These are phyloP conservation scores for Cyberlindnera mrakii DNA, from an alignment of 805 yeast species.

Conservation along the genomic window DNA sequence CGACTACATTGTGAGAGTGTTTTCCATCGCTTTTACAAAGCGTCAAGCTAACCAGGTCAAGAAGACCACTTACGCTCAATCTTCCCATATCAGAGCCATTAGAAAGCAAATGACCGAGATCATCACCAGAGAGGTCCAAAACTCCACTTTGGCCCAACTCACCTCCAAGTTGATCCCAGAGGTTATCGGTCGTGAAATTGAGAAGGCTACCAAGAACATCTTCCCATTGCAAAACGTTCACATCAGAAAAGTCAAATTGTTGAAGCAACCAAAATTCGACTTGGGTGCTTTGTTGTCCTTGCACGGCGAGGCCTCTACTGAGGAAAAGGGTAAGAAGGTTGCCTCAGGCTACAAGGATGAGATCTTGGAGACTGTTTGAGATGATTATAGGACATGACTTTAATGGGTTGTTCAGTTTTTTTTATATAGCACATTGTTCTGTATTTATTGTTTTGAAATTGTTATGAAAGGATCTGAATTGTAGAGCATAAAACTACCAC, in stretches of 20 bases:
- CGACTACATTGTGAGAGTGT: conserved; percentile 93
- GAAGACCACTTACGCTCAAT: conserved; percentile 97
- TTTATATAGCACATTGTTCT: not conserved
- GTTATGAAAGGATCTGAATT: not conserved
- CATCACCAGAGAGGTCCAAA: conserved; percentile 93
- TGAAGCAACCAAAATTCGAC: conserved; percentile 98
- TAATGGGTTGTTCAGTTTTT: not conserved
- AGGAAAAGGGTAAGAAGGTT: conserved; percentile 97
- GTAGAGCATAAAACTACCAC: no score
- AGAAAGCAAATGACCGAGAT: conserved; percentile 96
- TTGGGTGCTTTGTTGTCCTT: conserved; percentile 92
- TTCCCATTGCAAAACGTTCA: conserved; percentile 98
- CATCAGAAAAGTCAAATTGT: conserved; percentile 97
- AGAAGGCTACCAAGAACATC: conserved; percentile 90
- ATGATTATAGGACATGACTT: not conserved
- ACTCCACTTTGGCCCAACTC: conserved; percentile 93
- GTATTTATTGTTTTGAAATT: not conserved
- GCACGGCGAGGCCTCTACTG: conserved; percentile 93
- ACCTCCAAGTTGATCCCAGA: conserved; percentile 97
- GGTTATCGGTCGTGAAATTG: conserved; percentile 97
- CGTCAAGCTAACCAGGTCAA: conserved; percentile 94
- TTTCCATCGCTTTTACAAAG: conserved; percentile 98
- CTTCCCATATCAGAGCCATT: conserved; percentile 76
- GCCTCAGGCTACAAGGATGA: conserved; percentile 92
- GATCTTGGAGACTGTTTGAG: conserved; percentile 93